Evolutionary conservation across 257 asterid species (phyloP), one percentile per base, ranked within the genome.

Genomic region (Misopates orontium): DNA sequence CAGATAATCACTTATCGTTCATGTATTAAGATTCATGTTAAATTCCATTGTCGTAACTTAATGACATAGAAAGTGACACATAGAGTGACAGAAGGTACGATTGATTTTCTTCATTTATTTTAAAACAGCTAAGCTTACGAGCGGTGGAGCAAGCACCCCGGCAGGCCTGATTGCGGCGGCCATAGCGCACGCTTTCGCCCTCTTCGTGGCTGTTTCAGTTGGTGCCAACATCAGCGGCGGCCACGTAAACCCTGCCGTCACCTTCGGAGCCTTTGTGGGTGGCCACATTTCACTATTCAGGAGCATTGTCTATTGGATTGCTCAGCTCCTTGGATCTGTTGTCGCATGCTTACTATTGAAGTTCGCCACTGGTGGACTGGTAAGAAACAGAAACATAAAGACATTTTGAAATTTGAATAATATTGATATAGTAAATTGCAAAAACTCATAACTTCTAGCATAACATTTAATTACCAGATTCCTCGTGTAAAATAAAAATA

Each of bases 221-320:
- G 96, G 86, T 4, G 96, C 96, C n/a, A 89, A 86, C 65, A 84
- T 86, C 67, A 86, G 95, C 8, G 96, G 96, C 1, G 95, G 96
- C 23, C 96, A 89, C 47, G 95, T 89, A 4, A 89, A 89, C 78
- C 95, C 96, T 4, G 95, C 95, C 0, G 95, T 89, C 45, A 89
- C 96, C 21, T 86, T 89, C 41, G 96, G 96, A 11, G 93, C 90
- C 70, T 81, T 89, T 20, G 70, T 89, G 8, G 96, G 96, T 0
- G 96, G 95, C 44, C 87, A 89, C 80, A 78, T 89, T 40, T 71
- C 96, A 2, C 60, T 89, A 31, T 47, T 87, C 18, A 60, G 78
- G 36, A 77, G 87, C 69, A 55, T 89, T 9, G 22, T 89, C 36
- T 89, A 89, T 56, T 84, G 95, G 96, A 85, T 89, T 52, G 96